phyloP scores from a whole-genome alignment of 306 rosid genomes.

The Ochetophila trinervis region DNA sequence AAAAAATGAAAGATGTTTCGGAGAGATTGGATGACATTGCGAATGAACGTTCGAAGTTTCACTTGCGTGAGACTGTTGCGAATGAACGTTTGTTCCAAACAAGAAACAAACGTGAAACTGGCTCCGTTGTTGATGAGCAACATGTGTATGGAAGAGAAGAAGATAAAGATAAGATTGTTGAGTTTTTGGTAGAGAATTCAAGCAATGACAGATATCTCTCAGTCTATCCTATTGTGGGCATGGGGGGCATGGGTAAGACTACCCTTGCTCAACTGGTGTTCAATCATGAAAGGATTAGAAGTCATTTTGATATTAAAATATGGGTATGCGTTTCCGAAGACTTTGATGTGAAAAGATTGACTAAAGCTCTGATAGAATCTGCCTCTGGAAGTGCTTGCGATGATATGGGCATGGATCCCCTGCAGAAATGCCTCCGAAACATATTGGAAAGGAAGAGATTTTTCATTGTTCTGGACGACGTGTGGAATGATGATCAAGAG shows the following conservation, averaged over 20 bases:
- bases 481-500: constrained; percentile 36
- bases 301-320: constrained; percentile 19
- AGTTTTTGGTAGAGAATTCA: neutral
- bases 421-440: constrained; percentile 4
- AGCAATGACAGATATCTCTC: constrained; percentile 19
- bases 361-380: constrained; percentile 8
- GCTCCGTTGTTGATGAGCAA: constrained; percentile 1
- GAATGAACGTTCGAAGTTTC: constrained; percentile 13
- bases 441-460: constrained; percentile 16
- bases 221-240: constrained; percentile 31
- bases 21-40: constrained; percentile 11
- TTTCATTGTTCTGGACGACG: constrained; percentile 41
- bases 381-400: neutral
- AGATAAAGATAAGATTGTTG: constrained; percentile 4
- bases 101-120: constrained; percentile 1
- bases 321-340: too few species aligned
- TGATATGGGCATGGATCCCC: constrained; percentile 7
- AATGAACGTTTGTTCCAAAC: neutral
- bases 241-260: constrained; percentile 49
- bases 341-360: too few species aligned
- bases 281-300: constrained; percentile 4
- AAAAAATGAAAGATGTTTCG: constrained; percentile 2
- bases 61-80: constrained; percentile 14
- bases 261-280: constrained; percentile 37
- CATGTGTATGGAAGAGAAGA: constrained; percentile 21